These are phyloP conservation scores for Lipomyces sp. DNA, from an alignment of 805 yeast species.

Conservation along the genomic window DNA sequence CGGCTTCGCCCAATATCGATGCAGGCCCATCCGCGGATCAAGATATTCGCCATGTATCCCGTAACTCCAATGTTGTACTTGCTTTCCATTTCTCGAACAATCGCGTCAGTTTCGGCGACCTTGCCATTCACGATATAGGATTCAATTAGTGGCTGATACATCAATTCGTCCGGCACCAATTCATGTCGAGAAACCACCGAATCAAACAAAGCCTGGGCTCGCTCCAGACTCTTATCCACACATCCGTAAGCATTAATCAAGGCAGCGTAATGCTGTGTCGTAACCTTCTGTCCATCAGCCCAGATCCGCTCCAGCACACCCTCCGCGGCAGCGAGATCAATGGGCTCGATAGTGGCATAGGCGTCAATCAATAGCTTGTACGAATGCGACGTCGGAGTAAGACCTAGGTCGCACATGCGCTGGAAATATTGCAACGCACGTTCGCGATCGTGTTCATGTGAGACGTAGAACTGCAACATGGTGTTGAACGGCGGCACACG, in stretches of 20 bases:
- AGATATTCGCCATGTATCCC: conserved; percentile 38
- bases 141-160: conserved; percentile 43
- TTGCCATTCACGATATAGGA: conserved; percentile 39
- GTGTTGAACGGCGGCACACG: conserved; percentile 41
- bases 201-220: conserved; percentile 39
- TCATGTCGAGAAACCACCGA: conserved; percentile 34
- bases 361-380: conserved; percentile 43
- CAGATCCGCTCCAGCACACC: conserved; percentile 37
- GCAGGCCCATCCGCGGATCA: conserved; percentile 40
- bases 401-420: conserved; percentile 30
- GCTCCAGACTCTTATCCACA: conserved; percentile 34
- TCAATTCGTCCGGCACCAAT: conserved; percentile 39
- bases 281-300: conserved; percentile 33
- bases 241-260: conserved; percentile 43
- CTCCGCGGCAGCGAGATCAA: conserved; percentile 39
- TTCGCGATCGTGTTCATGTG: conserved; percentile 35
- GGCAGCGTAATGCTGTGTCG: conserved; percentile 41
- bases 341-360: conserved; percentile 36
- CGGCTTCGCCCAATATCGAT: conserved; percentile 32
- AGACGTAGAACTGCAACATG: conserved; percentile 41
- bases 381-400: conserved; percentile 40
- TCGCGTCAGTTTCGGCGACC: conserved; percentile 33
- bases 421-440: conserved; percentile 37
- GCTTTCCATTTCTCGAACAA: conserved; percentile 25
- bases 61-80: conserved; percentile 35